Conservation (phyloP, 345 rosid species). For the Populus nigra region DNA sequence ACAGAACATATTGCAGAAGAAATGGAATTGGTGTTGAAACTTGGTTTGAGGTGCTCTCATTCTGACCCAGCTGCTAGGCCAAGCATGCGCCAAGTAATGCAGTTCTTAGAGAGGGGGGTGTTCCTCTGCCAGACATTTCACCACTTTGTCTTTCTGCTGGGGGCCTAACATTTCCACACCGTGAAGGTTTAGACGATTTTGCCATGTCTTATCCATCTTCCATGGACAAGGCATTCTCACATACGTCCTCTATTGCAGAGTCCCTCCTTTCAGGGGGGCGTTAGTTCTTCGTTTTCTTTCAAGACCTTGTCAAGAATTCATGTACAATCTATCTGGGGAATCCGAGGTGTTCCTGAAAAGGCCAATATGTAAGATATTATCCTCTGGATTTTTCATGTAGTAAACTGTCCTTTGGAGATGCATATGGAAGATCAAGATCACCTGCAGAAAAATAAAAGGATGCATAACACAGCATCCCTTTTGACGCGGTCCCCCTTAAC, state of each 20-base stretch:
- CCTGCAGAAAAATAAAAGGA: background rate
- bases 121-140: constrained; percentile 42
- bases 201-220: constrained; percentile 41
- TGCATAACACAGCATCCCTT: no score
- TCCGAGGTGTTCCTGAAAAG: no score
- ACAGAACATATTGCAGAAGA: constrained; percentile 38
- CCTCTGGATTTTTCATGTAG: background rate
- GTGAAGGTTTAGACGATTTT: constrained; percentile 45
- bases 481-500: no score
- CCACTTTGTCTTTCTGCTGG: constrained; percentile 29
- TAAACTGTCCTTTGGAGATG: background rate
- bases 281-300: constrained; percentile 7
- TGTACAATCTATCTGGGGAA: no score
- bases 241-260: constrained; percentile 40
- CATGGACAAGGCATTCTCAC: constrained; percentile 24
- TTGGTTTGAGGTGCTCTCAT: constrained; percentile 60
- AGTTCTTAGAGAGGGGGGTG: constrained; percentile 39
- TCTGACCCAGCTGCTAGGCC: constrained; percentile 47
- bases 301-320: no score
- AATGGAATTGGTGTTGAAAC: constrained; percentile 49
- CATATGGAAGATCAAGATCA: background rate
- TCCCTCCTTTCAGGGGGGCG: constrained; percentile 63
- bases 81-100: constrained; percentile 57
- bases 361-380: no score
- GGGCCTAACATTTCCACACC: constrained; percentile 33